phyloP scores from a whole-genome alignment of 345 rosid species.

The Aegle marmelos region DNA sequence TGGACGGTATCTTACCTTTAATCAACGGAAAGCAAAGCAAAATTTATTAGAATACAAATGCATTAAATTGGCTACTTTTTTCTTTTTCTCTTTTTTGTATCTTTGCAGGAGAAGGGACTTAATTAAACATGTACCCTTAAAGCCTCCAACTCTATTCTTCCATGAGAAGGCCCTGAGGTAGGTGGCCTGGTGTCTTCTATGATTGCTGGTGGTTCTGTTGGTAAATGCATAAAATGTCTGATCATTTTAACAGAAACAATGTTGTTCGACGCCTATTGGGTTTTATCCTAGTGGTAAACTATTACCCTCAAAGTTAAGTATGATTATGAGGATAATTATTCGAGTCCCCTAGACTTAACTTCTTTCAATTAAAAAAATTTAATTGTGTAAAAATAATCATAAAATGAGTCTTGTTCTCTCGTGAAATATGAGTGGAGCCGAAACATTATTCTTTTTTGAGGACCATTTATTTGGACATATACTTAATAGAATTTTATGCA shows the following conservation, averaged over 20 bases:
- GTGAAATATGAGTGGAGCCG: no score
- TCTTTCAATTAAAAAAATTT: no score
- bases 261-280: conserved; percentile 28
- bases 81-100: no score
- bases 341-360: no score
- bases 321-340: no score
- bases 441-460: no score
- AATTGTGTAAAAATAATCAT: no score
- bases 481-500: no score
- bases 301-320: no score
- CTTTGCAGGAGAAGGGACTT: background rate
- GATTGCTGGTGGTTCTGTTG: conserved; percentile 25
- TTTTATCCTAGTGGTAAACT: no score
- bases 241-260: conserved; percentile 33
- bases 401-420: no score
- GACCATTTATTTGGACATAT: no score
- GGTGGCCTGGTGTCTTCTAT: conserved; percentile 22
- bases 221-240: conserved; percentile 34
- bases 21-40: background rate
- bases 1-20: conserved; percentile 30
- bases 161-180: conserved; percentile 21
- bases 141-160: conserved; percentile 26
- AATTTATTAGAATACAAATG: background rate
- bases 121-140: conserved; percentile 11
- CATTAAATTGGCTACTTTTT: background rate